phyloP scores from a whole-genome alignment of 495 filamentous ascomycete species.

The Podospora comata region DNA sequence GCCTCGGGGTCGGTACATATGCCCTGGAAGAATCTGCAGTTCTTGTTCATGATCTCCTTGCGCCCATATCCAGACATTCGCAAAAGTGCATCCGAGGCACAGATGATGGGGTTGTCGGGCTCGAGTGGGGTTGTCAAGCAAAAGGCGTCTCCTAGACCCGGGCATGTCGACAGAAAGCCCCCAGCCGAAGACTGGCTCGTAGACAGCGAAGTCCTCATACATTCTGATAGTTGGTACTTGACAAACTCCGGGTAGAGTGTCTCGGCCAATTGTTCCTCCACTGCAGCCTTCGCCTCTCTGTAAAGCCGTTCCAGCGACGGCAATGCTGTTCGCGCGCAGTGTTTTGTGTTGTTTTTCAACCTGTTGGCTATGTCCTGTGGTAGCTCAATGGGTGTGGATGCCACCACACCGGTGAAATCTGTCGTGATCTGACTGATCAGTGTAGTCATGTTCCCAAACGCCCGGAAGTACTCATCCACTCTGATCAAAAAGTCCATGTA shows the following conservation, averaged over 20 bases:
- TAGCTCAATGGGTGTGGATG: constrained; percentile 42
- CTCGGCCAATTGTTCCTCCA: constrained; percentile 43
- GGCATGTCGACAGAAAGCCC: constrained; percentile 26
- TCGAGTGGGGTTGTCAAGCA: constrained; percentile 32
- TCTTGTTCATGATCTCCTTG: constrained; percentile 46
- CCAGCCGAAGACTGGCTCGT: constrained; percentile 9
- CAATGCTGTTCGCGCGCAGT: constrained; percentile 35
- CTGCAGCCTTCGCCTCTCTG: constrained; percentile 39
- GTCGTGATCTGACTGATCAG: constrained; percentile 46
- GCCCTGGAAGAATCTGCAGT: constrained; percentile 53
- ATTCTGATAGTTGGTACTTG: constrained; percentile 34
- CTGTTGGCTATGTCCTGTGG: constrained; percentile 31
- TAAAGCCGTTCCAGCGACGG: constrained; percentile 48
- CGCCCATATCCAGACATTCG: constrained; percentile 47
- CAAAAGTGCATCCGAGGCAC: constrained; percentile 51
- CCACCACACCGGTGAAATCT: constrained; percentile 41
- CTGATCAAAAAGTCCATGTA: constrained; percentile 51
- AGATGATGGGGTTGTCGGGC: constrained; percentile 50
- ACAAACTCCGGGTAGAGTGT: constrained; percentile 52
- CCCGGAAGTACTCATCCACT: constrained; percentile 38
- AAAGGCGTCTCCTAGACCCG: constrained; percentile 38
- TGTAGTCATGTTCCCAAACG: constrained; percentile 38
- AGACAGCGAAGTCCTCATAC: constrained; percentile 28
- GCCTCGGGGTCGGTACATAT: constrained; percentile 43
- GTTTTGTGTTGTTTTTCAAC: constrained; percentile 43